Percentiles rank a stretch among this genome's conserved stretches.
Evolutionary conservation across 192 early-diverging fungal species (phyloP).

Genomic region (Mortierella alpina): DNA sequence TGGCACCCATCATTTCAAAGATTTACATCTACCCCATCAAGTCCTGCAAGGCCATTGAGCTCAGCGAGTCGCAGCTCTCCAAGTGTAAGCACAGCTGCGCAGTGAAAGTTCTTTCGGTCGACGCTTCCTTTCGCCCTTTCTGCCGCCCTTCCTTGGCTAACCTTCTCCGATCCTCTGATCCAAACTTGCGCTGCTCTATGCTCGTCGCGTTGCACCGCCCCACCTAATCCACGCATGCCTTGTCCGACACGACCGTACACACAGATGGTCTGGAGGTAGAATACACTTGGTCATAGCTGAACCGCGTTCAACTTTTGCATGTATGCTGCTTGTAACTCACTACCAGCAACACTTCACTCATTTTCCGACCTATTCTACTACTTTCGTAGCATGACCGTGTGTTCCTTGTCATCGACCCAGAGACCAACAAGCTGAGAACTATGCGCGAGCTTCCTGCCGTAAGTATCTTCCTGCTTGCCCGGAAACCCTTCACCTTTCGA

Average conservation of each 20-base stretch:
- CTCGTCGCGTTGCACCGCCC: background rate
- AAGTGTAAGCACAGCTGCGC: slow-evolving; percentile 20
- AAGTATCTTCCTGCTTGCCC: background rate
- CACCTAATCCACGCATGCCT: no score
- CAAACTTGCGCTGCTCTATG: background rate
- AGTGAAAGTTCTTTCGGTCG: background rate
- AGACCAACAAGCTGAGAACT: slow-evolving; percentile 40
- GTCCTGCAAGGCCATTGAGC: slow-evolving; percentile 61
- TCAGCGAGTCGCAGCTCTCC: slow-evolving; percentile 44
- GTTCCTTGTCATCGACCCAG: slow-evolving; percentile 56
- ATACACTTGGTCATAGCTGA: background rate
- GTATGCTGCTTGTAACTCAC: background rate
- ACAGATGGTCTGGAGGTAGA: background rate
- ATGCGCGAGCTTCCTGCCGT: slow-evolving; percentile 45
- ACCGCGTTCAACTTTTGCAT: background rate
- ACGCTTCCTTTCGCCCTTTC: no score
- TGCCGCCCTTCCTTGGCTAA: no score
- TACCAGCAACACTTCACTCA: background rate
- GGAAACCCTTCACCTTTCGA: background rate
- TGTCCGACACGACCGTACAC: no score
- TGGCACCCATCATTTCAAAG: slow-evolving; percentile 42
- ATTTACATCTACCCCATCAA: slow-evolving; percentile 70
- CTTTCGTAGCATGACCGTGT: slow-evolving; percentile 54
- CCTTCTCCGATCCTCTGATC: no score
- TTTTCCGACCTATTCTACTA: background rate